phyloP scores from a whole-genome alignment of 345 rosid genomes.

The Acer campestre region DNA sequence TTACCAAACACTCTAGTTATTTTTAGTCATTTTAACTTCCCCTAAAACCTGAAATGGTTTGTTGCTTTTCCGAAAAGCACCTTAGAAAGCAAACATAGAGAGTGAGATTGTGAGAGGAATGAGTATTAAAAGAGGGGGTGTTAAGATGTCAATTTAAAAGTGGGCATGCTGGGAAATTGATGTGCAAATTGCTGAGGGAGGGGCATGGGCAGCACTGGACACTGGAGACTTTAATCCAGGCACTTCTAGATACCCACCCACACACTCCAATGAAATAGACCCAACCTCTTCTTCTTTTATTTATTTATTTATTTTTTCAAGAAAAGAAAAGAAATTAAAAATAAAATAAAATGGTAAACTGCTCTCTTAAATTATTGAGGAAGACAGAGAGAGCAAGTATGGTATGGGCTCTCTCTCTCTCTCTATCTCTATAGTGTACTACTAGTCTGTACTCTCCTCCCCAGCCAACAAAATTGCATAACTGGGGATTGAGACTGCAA shows the following conservation, averaged over 20 bases:
- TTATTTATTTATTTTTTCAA: neutral
- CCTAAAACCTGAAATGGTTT: no score
- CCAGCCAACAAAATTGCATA: conserved; percentile 28
- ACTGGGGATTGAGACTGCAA: conserved; percentile 34
- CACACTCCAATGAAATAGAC: conserved; percentile 8
- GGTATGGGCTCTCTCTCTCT: no score
- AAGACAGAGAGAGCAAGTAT: conserved; percentile 16
- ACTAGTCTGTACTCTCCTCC: neutral
- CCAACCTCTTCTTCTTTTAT: neutral
- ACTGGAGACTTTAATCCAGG: neutral
- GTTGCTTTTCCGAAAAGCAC: no score
- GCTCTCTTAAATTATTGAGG: conserved; percentile 32
- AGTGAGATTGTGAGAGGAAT: neutral
- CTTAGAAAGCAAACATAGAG: neutral
- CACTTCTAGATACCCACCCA: conserved; percentile 20
- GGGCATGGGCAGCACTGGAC: conserved; percentile 1
- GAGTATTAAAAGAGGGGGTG: neutral
- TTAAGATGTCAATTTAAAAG: conserved; percentile 24
- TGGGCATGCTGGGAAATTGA: conserved; percentile 17
- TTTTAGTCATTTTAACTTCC: no score
- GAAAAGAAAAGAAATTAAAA: neutral
- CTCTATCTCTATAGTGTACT: conserved; percentile 15
- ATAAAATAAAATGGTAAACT: conserved; percentile 1
- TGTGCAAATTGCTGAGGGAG: conserved; percentile 14
- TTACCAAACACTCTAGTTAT: no score